Percentiles rank a stretch among this genome's conserved stretches.
Conservation (phyloP, 2,329 filamentous ascomycete genomes). For the Talaromyces sp. region DNA sequence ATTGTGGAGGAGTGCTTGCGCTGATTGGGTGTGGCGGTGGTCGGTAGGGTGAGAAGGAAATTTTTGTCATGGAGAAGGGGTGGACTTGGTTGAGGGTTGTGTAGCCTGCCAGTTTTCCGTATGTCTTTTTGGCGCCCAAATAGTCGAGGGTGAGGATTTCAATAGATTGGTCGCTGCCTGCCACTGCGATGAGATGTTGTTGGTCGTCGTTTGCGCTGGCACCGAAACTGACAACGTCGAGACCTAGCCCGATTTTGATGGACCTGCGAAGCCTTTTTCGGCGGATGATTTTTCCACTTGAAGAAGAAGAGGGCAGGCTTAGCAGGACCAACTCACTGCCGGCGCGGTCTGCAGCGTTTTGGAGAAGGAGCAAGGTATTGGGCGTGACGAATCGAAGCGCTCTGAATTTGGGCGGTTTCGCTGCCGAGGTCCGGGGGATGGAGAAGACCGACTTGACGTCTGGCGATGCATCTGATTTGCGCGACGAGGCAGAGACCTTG, state of each 20-base stretch:
- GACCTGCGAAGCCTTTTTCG: slow-evolving; percentile 59
- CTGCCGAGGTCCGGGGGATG: slow-evolving; percentile 27
- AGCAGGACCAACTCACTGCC: slow-evolving; percentile 54
- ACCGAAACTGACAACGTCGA: slow-evolving; percentile 69
- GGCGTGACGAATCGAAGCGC: slow-evolving; percentile 53
- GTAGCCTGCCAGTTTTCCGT: slow-evolving; percentile 46
- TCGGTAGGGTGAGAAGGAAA: slow-evolving; percentile 47
- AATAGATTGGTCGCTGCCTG: slow-evolving; percentile 73
- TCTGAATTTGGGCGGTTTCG: slow-evolving; percentile 49
- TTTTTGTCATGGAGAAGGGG: slow-evolving; percentile 54
- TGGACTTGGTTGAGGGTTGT: slow-evolving; percentile 53
- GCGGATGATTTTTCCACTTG: slow-evolving; percentile 41
- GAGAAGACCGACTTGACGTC: slow-evolving; percentile 33
- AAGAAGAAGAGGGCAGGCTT: slow-evolving; percentile 19
- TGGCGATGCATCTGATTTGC: slow-evolving; percentile 36
- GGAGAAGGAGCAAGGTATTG: slow-evolving; percentile 49
- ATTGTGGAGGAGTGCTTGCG: slow-evolving; percentile 47
- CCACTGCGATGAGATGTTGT: slow-evolving; percentile 76
- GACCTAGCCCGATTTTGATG: slow-evolving; percentile 68
- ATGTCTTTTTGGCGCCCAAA: slow-evolving; percentile 29
- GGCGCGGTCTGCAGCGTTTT: slow-evolving; percentile 50
- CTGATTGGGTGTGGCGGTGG: slow-evolving; percentile 47
- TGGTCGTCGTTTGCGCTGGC: slow-evolving; percentile 53
- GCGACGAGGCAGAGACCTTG: slow-evolving; percentile 48
- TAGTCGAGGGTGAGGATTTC: slow-evolving; percentile 74